phyloP scores from a whole-genome alignment of 176 grass and related monocot species.

The Aechmea fasciata region DNA sequence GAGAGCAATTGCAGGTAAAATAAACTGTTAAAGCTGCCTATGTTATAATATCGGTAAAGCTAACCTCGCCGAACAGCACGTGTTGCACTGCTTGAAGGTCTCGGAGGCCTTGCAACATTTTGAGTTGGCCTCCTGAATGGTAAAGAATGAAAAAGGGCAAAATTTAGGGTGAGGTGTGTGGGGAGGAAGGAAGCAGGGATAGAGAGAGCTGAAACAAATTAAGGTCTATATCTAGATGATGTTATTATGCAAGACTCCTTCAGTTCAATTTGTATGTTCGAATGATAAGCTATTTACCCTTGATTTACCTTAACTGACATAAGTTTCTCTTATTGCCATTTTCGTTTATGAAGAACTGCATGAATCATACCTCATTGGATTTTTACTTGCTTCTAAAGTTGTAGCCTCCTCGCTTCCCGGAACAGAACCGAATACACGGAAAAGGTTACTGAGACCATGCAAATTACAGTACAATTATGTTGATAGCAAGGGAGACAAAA shows the following conservation, averaged over 20 bases:
- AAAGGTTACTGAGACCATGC: conserved; percentile 58
- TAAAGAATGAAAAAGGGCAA: not conserved
- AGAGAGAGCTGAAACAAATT: too few relatives aligned
- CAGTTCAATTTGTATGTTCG: not conserved
- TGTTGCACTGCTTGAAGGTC: conserved; percentile 44
- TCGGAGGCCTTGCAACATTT: conserved; percentile 45
- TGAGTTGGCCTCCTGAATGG: conserved; percentile 50
- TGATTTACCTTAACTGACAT: not conserved
- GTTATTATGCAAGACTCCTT: too few relatives aligned
- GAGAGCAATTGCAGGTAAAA: too few relatives aligned
- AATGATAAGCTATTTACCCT: not conserved
- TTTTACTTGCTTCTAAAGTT: conserved; percentile 94
- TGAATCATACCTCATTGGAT: conserved; percentile 69
- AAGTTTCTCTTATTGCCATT: not conserved
- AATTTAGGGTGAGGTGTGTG: not conserved
- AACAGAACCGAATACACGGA: conserved; percentile 61
- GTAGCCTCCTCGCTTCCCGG: conserved; percentile 52
- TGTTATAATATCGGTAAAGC: conserved; percentile 10
- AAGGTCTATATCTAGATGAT: not conserved
- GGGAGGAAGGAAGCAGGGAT: not conserved
- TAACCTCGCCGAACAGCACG: conserved; percentile 71
- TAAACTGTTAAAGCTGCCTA: conserved; percentile 8
- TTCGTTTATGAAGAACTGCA: not conserved
- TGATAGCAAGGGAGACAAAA: conserved; percentile 10
- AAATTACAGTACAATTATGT: conserved; percentile 21